Base-by-base conservation (phyloP, 1,139 yeast species). In the Lodderomyces pseudojiufengensis region DNA sequence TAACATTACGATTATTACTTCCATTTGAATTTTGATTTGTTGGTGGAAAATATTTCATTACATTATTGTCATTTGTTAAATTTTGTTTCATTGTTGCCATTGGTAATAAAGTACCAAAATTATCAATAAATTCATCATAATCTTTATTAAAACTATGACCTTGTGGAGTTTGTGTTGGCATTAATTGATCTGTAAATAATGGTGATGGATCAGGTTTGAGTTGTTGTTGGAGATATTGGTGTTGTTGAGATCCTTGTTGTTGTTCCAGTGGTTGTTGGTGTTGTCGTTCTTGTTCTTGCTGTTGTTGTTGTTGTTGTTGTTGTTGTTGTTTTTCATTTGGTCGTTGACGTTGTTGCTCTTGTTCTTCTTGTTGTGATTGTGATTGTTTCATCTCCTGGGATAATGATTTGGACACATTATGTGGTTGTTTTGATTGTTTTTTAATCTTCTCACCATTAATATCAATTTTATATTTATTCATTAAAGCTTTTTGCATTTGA, bases 81-180 rank as follows among this genome's bases (percentile, higher is more conserved):
- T 39, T 26, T 16, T 37, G 40, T 24, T 40, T 31, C 40, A 34
- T 31, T 1, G 40, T 33, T 12, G 41, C 39, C 39, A 40, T 42
- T 3, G 46, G 44, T 9, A 42, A 30, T 13, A 40, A 32, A 12
- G 39, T 29, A 1, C 45, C 47, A 33, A 44, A 44, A 33, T 30
- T 33, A 24, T 42, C 46, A 22, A 44, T 44, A 20, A 42, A 44
- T 24, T 41, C 38, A 26, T 42, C 45, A 24, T 44, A 44, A 33
- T 43, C 47, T 29, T 43, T 35, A 18, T 38, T 42, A 27, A 44
- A 42, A 18, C 22, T 27, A 10, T 20, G 29, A 29, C 22, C 5
- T 6, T 23, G 31, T 12, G 24, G 31, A 24, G 22, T 20, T 8
- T 18, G 22, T 27, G 16, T 20, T 18, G n/a, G n/a, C n/a, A n/a